phyloP scores from a whole-genome alignment of 2,329 filamentous ascomycete genomes.

The Tolypocladium paradoxum region DNA sequence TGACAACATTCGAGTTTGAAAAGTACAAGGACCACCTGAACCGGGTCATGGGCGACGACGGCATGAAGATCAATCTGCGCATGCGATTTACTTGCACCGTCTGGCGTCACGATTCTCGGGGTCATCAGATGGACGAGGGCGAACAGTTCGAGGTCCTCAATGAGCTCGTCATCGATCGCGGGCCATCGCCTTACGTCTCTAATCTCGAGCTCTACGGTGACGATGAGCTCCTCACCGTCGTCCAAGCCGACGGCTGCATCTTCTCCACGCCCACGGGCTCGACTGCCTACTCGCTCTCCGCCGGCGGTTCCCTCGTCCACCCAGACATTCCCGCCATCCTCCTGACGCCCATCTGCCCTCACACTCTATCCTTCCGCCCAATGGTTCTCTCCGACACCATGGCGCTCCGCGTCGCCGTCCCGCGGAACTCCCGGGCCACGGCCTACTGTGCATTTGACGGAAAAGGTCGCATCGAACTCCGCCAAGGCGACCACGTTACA shows the following conservation, averaged over 20 bases:
- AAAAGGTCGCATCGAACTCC: constrained; percentile 87
- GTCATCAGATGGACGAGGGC: constrained; percentile 66
- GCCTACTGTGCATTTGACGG: constrained; percentile 97
- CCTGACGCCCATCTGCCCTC: constrained; percentile 92
- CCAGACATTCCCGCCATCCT: constrained; percentile 95
- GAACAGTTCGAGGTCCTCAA: constrained; percentile 98
- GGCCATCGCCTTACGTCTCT: constrained; percentile 92
- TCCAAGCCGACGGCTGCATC: constrained; percentile 95
- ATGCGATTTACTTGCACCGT: constrained; percentile 99
- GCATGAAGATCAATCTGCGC: constrained; percentile 93
- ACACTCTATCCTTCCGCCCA: constrained; percentile 90
- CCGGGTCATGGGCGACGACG: constrained; percentile 82
- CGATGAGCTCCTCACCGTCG: constrained; percentile 85
- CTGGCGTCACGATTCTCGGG: constrained; percentile 57
- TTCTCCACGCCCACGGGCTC: constrained; percentile 93
- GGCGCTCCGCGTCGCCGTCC: constrained; percentile 80
- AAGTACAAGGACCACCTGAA: constrained; percentile 80
- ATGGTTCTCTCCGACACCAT: constrained; percentile 97
- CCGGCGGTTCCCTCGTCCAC: constrained; percentile 89
- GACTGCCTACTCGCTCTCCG: constrained; percentile 92
- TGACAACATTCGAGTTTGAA: constrained; percentile 80
- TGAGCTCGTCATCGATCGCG: constrained; percentile 95
- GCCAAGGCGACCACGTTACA: constrained; percentile 89
- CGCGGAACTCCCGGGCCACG: constrained; percentile 73
- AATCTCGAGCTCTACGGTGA: constrained; percentile 95